phyloP scores from a whole-genome alignment of 208 protist species.

The Lotmaria passim region DNA sequence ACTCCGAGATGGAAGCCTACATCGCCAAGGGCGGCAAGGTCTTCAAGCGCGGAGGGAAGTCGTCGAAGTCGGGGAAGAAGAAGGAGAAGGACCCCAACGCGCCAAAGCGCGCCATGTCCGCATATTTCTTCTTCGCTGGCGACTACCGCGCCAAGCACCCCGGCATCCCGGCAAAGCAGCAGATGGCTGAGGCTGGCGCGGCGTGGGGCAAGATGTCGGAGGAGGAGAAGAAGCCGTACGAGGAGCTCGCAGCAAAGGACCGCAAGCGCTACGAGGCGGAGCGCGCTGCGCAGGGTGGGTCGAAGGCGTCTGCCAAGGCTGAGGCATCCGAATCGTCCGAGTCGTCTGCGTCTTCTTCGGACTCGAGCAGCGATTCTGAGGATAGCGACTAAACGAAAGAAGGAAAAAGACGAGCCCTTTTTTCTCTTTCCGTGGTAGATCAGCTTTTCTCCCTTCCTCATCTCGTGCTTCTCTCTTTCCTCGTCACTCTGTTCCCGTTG shows the following conservation, averaged over 20 bases:
- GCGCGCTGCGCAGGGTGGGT: conserved; percentile 33
- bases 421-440: conserved; percentile 1
- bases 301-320: conserved; percentile 22
- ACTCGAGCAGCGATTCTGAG: conserved; percentile 38
- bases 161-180: conserved; percentile 59
- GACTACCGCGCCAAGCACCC: conserved; percentile 76
- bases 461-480: not conserved
- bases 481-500: not conserved
- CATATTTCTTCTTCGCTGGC: conserved; percentile 82
- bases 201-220: conserved; percentile 71
- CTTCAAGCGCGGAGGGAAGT: conserved; percentile 55
- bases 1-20: conserved; percentile 80
- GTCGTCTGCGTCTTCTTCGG: conserved; percentile 33
- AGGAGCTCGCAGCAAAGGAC: conserved; percentile 77
- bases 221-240: conserved; percentile 81
- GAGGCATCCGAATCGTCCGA: conserved; percentile 19
- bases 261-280: conserved; percentile 86
- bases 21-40: conserved; percentile 58
- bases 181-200: conserved; percentile 66
- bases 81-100: conserved; percentile 87
- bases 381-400: conserved; percentile 22
- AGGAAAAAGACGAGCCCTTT: not conserved
- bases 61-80: conserved; percentile 51
- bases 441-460: conserved; percentile 14
- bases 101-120: conserved; percentile 80